Evolutionary conservation across 495 filamentous ascomycete species (phyloP), one percentile per base, ranked within the genome.

Genomic region (Penicillium coffeae): DNA sequence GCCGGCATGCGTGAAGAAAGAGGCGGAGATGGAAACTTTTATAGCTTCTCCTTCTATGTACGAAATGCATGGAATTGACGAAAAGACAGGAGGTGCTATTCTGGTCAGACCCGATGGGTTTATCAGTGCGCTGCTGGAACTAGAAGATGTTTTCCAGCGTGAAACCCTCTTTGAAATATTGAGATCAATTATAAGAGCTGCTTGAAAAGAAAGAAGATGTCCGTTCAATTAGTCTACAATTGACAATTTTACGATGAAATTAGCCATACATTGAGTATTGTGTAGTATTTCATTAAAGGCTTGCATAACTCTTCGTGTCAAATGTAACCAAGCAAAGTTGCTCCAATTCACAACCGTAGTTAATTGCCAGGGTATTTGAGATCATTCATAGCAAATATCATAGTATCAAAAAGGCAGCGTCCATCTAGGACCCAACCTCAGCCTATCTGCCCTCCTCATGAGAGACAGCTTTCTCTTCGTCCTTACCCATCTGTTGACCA

Each of bases 401-500:
- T n/a, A n/a, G n/a, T n/a, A n/a, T n/a, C n/a, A n/a, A n/a, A n/a
- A n/a, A n/a, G n/a, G n/a, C n/a, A n/a, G n/a, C n/a, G n/a, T n/a
- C n/a, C n/a, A n/a, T n/a, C n/a, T n/a, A 30, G 25, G 10, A 30
- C 10, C 25, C 4, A 30, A 30, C 5, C 4, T 5, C 5, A 30
- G 25, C 25, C 25, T 30, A 4, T 10, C 10, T 5, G 5, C 10
- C 10, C 25, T 30, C 25, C 25, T 30, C 25, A 30, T 30, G 25
- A 5, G 25, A 4, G 5, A 10, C 25, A 5, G 10, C 25, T 10
- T 4, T 10, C 25, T 30, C 10, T 30, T 30, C 25, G 5, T 5
- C 25, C 4, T 30, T 10, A 30, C 10, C 10, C 5, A 30, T 5
- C 4, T 30, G 44, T 1, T 55, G 50, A 15, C 58, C 60, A 13